Conservation (phyloP, 257 asterid species). For the Rubia yunnanensis region DNA sequence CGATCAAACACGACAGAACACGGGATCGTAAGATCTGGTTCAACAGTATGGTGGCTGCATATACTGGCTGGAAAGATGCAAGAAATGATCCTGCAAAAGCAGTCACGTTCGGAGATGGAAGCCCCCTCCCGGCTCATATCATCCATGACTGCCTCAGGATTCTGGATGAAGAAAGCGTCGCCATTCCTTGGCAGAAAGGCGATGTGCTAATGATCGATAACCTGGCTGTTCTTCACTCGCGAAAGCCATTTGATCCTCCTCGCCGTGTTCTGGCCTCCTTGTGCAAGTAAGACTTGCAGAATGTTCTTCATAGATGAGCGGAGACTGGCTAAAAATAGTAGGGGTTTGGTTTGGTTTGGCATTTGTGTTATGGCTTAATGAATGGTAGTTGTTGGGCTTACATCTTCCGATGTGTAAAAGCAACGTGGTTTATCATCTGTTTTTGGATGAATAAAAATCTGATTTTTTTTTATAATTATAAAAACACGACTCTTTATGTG, state of each 20-base stretch:
- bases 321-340: no score
- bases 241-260: slow-evolving; percentile 65
- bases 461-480: no score
- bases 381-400: no score
- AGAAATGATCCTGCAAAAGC: slow-evolving; percentile 75
- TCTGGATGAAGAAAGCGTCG: slow-evolving; percentile 68
- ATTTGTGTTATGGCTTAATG: no score
- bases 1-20: slow-evolving; percentile 43
- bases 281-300: slow-evolving; percentile 41
- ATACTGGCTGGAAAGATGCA: slow-evolving; percentile 76
- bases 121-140: slow-evolving; percentile 45
- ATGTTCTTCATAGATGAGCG: background rate
- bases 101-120: slow-evolving; percentile 71
- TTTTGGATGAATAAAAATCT: background rate
- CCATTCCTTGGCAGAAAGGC: slow-evolving; percentile 77
- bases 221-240: slow-evolving; percentile 77
- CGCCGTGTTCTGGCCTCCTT: slow-evolving; percentile 75
- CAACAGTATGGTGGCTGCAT: slow-evolving; percentile 88
- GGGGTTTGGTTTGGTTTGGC: no score
- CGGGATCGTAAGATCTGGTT: slow-evolving; percentile 73
- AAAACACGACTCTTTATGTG: no score
- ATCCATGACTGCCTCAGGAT: slow-evolving; percentile 53
- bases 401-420: no score
- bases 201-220: slow-evolving; percentile 67
- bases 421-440: no score